These are phyloP conservation scores for Auriscalpium microsporum DNA, from an alignment of 768 basidiomycete species.

Conservation along the genomic window DNA sequence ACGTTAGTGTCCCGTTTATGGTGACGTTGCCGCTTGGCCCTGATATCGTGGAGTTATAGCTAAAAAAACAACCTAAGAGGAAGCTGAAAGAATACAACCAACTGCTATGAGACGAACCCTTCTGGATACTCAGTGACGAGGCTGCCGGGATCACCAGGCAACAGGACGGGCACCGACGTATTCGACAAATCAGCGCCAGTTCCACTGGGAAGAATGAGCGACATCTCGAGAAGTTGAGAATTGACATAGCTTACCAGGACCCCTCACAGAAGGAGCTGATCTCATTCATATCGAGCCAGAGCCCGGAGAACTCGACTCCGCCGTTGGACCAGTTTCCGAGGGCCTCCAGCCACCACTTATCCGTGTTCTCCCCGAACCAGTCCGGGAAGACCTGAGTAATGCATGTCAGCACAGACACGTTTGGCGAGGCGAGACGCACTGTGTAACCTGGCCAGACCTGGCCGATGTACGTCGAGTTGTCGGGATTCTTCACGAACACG, in stretches of 20 bases:
- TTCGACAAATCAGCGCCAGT: conserved; percentile 48
- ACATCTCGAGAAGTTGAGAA: no score
- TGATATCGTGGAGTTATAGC: conserved; percentile 53
- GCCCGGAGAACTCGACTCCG: conserved; percentile 53
- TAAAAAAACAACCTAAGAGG: conserved; percentile 17
- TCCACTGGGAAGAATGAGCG: conserved; percentile 31
- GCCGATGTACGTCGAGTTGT: conserved; percentile 64
- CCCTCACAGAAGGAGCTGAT: conserved; percentile 55
- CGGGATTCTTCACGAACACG: conserved; percentile 67
- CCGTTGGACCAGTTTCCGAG: conserved; percentile 43
- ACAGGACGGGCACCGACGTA: conserved; percentile 43
- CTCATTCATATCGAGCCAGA: conserved; percentile 71
- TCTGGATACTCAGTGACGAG: conserved; percentile 56
- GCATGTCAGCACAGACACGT: neutral
- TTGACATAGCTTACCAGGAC: conserved; percentile 21
- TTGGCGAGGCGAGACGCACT: conserved; percentile 21
- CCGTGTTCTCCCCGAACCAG: conserved; percentile 47
- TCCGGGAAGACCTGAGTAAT: conserved; percentile 44
- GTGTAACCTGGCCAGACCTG: conserved; percentile 76
- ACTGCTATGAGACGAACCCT: conserved; percentile 34
- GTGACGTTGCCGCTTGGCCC: conserved; percentile 72
- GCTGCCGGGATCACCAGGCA: conserved; percentile 50
- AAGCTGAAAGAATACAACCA: neutral
- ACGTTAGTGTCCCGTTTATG: conserved; percentile 56
- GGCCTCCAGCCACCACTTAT: conserved; percentile 54